These are phyloP conservation scores for Lojkania enalia DNA, from an alignment of 2,329 filamentous ascomycete genomes.

Conservation along the genomic window DNA sequence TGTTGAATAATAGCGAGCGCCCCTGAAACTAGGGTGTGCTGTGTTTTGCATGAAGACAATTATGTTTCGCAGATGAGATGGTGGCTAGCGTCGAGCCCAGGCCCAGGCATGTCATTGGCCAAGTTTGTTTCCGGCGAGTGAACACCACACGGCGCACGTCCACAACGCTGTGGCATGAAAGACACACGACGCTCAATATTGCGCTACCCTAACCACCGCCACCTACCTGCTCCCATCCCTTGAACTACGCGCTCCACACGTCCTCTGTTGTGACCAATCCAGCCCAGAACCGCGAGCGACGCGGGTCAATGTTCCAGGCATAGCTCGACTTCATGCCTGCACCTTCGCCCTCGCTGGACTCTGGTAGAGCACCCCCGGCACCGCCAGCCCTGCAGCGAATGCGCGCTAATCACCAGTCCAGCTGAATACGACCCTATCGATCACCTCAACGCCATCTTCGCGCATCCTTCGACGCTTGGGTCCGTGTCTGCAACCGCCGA, in stretches of 20 bases:
- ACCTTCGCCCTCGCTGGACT: constrained; percentile 42
- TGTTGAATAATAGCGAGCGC: not conserved
- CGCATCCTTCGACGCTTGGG: constrained; percentile 80
- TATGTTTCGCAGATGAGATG: not conserved
- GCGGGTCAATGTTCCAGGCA: constrained; percentile 43
- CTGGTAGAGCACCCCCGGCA: constrained; percentile 32
- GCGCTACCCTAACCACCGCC: constrained; percentile 8
- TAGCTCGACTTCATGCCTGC: constrained; percentile 42
- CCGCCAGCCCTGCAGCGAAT: constrained; percentile 3
- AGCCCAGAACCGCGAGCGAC: constrained; percentile 31
- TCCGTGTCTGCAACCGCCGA: constrained; percentile 75
- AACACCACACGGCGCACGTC: not conserved
- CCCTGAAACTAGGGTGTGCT: constrained; percentile 1
- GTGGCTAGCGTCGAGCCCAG: no score
- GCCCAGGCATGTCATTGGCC: no score
- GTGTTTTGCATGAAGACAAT: constrained; percentile 3
- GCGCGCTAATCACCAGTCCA: constrained; percentile 43
- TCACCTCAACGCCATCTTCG: constrained; percentile 92
- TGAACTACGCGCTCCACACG: not conserved
- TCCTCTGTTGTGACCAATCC: constrained; percentile 18
- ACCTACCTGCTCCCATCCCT: not conserved
- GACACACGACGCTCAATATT: constrained; percentile 11
- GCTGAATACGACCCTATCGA: constrained; percentile 89
- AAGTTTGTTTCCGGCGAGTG: not conserved
- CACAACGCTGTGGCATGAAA: constrained; percentile 14